These are phyloP conservation scores for Boletus eberwhitei DNA, from an alignment of 768 basidiomycete species.

Conservation along the genomic window DNA sequence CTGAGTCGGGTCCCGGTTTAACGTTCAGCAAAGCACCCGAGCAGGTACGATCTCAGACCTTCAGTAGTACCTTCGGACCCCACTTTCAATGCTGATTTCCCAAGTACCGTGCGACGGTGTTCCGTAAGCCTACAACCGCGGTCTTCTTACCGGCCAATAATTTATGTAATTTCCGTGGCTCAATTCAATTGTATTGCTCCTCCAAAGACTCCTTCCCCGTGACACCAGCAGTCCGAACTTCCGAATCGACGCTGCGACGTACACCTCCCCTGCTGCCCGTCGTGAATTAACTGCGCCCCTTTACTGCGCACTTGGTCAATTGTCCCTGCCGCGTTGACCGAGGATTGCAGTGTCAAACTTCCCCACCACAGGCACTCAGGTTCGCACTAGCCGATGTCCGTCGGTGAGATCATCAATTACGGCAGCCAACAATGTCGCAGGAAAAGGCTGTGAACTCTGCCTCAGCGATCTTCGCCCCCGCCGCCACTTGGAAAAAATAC, in stretches of 20 bases:
- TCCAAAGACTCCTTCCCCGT: background rate
- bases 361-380: conserved; percentile 1
- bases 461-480: background rate
- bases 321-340: background rate
- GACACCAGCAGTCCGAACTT: background rate
- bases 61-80: too few relatives aligned
- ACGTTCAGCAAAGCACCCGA: background rate
- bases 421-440: conserved; percentile 6
- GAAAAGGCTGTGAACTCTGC: conserved; percentile 13
- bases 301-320: conserved; percentile 6
- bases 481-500: background rate
- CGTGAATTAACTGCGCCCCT: background rate
- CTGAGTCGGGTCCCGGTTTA: background rate
- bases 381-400: background rate
- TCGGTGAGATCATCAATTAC: conserved; percentile 8
- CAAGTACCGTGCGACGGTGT: background rate
- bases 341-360: conserved; percentile 12
- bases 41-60: background rate
- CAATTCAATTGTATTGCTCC: background rate
- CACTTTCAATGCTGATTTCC: background rate
- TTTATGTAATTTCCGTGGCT: background rate
- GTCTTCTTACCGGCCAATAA: background rate
- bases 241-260: background rate
- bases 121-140: conserved; percentile 1
- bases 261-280: too few relatives aligned